phyloP scores from a whole-genome alignment of 108 stramenopile genomes.

The Discostella stelligeroides region DNA sequence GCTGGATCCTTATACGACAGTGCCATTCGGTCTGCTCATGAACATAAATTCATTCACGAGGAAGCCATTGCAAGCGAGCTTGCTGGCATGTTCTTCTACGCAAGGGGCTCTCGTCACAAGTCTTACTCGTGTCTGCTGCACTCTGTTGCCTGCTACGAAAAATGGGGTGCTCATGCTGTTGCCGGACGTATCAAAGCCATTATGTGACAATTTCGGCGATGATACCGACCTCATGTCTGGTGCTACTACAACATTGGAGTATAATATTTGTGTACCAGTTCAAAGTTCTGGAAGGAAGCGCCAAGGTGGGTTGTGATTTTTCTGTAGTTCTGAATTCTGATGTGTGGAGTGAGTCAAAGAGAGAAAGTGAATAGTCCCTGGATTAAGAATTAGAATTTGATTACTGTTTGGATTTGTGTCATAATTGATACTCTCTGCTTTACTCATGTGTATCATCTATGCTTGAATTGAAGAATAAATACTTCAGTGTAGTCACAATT shows the following conservation, averaged over 20 bases:
- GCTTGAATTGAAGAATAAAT: no score
- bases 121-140: not conserved
- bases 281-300: not conserved
- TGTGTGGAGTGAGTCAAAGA: no score
- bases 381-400: no score
- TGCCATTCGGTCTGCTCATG: slow-evolving; percentile 5
- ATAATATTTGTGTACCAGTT: not conserved
- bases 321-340: not conserved
- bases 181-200: not conserved
- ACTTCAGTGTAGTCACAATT: no score
- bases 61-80: slow-evolving; percentile 3
- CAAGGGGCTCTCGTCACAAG: not conserved
- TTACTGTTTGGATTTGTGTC: no score
- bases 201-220: not conserved
- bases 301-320: not conserved
- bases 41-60: slow-evolving; percentile 7
- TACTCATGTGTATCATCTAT: no score
- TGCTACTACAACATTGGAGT: not conserved
- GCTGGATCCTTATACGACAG: not conserved
- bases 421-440: no score
- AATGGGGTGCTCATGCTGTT: not conserved
- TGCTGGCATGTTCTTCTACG: not conserved
- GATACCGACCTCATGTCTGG: not conserved
- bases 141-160: not conserved
- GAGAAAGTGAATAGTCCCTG: not conserved